phyloP scores from a whole-genome alignment of 83 land plant genomes.

The Diphasiastrum complanatum region DNA sequence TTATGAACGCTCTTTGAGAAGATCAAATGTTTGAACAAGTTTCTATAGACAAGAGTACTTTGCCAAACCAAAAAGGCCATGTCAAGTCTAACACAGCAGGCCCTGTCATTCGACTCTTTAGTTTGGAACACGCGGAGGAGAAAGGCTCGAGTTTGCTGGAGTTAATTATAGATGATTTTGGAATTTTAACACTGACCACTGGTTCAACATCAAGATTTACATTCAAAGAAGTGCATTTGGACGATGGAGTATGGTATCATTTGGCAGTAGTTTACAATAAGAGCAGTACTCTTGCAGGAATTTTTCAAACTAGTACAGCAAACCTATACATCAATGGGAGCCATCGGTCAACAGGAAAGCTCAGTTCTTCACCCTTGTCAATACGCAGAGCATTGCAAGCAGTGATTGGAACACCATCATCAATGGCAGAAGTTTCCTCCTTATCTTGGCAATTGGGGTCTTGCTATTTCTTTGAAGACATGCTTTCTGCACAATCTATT shows the following conservation, averaged over 20 bases:
- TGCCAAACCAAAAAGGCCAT: too few relatives aligned
- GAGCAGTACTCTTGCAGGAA: slow-evolving; percentile 93
- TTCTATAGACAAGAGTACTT: slow-evolving; percentile 17
- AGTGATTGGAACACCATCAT: slow-evolving; percentile 69
- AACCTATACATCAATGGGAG: slow-evolving; percentile 85
- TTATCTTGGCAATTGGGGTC: slow-evolving; percentile 72
- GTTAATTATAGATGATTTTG: slow-evolving; percentile 70
- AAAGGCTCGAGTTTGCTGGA: slow-evolving; percentile 57
- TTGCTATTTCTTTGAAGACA: slow-evolving; percentile 94
- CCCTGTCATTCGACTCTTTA: slow-evolving; percentile 65
- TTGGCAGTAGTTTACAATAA: slow-evolving; percentile 92
- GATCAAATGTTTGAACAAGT: slow-evolving; percentile 15
- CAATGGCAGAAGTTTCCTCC: slow-evolving; percentile 48
- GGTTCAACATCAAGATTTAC: slow-evolving; percentile 63
- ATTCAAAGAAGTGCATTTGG: slow-evolving; percentile 70
- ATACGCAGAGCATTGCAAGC: slow-evolving; percentile 77
- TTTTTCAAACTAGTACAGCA: slow-evolving; percentile 93
- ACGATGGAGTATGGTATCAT: slow-evolving; percentile 86
- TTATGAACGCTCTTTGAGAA: slow-evolving; percentile 27
- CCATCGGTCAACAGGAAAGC: slow-evolving; percentile 80
- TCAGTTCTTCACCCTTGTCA: slow-evolving; percentile 85
- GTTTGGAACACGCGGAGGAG: slow-evolving; percentile 75
- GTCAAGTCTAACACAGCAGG: too few relatives aligned
- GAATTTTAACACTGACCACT: slow-evolving; percentile 75
- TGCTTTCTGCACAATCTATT: slow-evolving; percentile 66